Evolutionary conservation across 179 eudicot species (phyloP).

Genomic region (Drosera spatulata): DNA sequence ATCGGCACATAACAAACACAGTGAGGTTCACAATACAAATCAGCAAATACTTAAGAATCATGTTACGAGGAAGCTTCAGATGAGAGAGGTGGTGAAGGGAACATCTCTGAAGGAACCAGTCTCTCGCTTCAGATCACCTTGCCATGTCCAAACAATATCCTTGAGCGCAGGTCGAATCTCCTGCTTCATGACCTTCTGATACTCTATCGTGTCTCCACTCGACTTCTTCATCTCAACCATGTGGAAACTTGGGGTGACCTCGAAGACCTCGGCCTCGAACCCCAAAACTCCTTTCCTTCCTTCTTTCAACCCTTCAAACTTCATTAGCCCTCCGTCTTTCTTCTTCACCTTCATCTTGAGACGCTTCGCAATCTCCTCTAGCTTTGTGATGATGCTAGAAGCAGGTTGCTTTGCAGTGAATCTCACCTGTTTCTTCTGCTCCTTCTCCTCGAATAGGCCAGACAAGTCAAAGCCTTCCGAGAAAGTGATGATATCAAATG

Average conservation of each 20-base stretch:
- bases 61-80: neutral
- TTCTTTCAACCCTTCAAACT: conserved; percentile 6
- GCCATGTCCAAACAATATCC: too few species aligned
- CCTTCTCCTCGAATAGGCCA: conserved; percentile 9
- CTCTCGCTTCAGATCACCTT: too few species aligned
- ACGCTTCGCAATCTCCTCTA: conserved; percentile 8
- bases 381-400: conserved; percentile 4
- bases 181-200: neutral
- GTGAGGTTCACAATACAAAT: too few species aligned
- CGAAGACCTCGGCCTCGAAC: conserved; percentile 11
- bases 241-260: conserved; percentile 5
- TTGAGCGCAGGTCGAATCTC: too few species aligned
- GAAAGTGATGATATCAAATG: conserved; percentile 17
- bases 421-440: conserved; percentile 9
- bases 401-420: conserved; percentile 10
- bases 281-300: conserved; percentile 7
- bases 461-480: conserved; percentile 16
- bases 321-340: conserved; percentile 12
- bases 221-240: conserved; percentile 14
- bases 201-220: conserved; percentile 9
- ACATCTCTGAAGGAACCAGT: too few species aligned
- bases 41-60: too few species aligned
- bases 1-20: too few species aligned
- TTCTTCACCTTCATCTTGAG: conserved; percentile 4
- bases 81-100: too few species aligned